Base-by-base conservation (phyloP, 495 filamentous ascomycete species). In the Aspergillus olivimuriae region DNA sequence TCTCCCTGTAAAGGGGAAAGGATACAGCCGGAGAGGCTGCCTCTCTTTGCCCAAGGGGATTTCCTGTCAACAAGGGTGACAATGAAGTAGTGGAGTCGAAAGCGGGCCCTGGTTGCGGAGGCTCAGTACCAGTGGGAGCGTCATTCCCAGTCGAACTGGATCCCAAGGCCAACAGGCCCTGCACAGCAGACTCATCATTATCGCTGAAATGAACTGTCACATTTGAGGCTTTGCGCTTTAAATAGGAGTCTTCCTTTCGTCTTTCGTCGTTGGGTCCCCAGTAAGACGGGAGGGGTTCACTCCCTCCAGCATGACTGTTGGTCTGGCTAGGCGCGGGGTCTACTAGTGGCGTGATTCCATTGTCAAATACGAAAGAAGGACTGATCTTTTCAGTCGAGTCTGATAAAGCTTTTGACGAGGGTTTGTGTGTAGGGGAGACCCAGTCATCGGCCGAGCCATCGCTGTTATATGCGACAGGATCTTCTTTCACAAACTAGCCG, bases 81-180 rank as follows among this genome's bases (percentile, higher is more conserved):
- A 33, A 33, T 22, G 18, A 14, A 4, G 33, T 3, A n/a, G 19
- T 40, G 2, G 17, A 23, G 17, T 26, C 22, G 11, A 47, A 17
- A 8, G 12, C 10, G 33, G 36, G 20, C 18, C 36, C 16, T 9
- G 10, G 14, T 23, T 33, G 34, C 5, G 47, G 12, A 5, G 41
- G 19, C 2, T 30, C 47, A 23, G 43, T 10, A n/a, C 26, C 40
- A 10, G 38, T 12, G 3, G 24, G 4, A 3, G 14, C 21, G 14
- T 35, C 41, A 24, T 30, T 36, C 2, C 11, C 6, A 3, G 39
- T 20, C 10, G 51, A n/a, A 5, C 46, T 44, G 6, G 54, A 52
- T 4, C 63, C 63, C n/a, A 64, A 34, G 32, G 63, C 63, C n/a
- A 66, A 32, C 15, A 66, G 41, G 4, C 63, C 58, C 11, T 50